Percentiles rank a stretch among this genome's conserved stretches.
Evolutionary conservation across 2,329 filamentous ascomycete species (phyloP).

Genomic region (Fusarium sp.): DNA sequence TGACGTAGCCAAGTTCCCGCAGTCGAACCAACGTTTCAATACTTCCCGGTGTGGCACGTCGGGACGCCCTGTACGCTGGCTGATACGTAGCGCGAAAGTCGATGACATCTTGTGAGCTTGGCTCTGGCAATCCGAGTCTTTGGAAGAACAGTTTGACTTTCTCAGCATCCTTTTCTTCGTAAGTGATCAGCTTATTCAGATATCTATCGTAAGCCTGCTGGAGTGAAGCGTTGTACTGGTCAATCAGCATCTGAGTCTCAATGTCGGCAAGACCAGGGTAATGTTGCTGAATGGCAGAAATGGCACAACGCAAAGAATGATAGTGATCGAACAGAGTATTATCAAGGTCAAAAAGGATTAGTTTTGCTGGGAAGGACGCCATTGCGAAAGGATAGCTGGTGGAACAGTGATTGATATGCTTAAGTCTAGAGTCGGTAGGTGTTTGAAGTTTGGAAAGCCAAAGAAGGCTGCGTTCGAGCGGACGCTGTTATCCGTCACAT

Average conservation of each 20-base stretch:
- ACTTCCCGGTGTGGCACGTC: slow-evolving; percentile 19
- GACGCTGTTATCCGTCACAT: no score
- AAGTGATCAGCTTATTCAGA: background rate
- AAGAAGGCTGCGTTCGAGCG: no score
- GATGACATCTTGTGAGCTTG: background rate
- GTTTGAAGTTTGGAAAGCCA: no score
- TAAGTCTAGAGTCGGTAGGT: no score
- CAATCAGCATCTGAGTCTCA: background rate
- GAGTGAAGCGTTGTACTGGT: slow-evolving; percentile 4
- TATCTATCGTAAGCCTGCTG: slow-evolving; percentile 4
- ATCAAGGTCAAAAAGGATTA: slow-evolving; percentile 23
- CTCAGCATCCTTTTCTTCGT: background rate
- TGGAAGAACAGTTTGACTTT: slow-evolving; percentile 8
- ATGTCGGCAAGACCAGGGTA: background rate
- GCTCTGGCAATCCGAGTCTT: background rate
- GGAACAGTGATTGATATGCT: no score
- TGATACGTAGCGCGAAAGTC: slow-evolving; percentile 20
- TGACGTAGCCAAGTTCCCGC: slow-evolving; percentile 14
- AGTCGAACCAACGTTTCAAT: slow-evolving; percentile 4
- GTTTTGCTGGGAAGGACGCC: no score
- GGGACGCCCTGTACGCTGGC: slow-evolving; percentile 5
- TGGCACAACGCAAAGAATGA: slow-evolving; percentile 3
- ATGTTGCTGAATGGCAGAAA: background rate
- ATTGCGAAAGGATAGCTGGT: no score
- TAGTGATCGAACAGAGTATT: slow-evolving; percentile 23